Percentiles rank a stretch among this genome's conserved stretches.
Conservation (phyloP, 495 filamentous ascomycete species). For the Pseudomonodictys pantanalensis region DNA sequence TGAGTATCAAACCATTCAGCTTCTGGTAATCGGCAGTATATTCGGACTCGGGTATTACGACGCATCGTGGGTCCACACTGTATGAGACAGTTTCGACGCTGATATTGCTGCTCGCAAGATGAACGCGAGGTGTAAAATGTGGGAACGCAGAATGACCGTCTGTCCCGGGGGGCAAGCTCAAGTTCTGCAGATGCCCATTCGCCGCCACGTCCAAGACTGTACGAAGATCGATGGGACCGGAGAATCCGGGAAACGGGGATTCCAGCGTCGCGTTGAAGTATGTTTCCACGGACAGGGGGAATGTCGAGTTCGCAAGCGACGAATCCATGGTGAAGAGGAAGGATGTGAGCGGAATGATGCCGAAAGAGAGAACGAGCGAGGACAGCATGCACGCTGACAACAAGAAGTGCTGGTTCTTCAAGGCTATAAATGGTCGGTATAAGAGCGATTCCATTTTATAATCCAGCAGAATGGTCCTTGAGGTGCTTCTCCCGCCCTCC, state of each 20-base stretch:
- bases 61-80: no score
- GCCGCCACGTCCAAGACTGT: not conserved
- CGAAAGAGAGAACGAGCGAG: not conserved
- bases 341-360: not conserved
- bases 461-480: no score
- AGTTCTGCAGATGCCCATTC: not conserved
- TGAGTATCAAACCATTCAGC: no score
- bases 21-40: no score
- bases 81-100: no score
- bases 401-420: not conserved
- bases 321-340: conserved; percentile 1
- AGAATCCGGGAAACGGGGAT: no score
- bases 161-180: not conserved
- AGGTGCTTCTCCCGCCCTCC: not conserved
- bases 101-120: not conserved
- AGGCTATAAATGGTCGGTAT: no score
- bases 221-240: no score
- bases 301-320: not conserved
- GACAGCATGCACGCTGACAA: not conserved
- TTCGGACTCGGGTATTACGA: no score
- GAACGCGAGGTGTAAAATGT: not conserved
- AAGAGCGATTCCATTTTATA: no score
- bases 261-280: no score
- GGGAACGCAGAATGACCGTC: not conserved
- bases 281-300: no score